phyloP scores from a whole-genome alignment of 1,139 yeast species.

The Debaryomyces udenii region DNA sequence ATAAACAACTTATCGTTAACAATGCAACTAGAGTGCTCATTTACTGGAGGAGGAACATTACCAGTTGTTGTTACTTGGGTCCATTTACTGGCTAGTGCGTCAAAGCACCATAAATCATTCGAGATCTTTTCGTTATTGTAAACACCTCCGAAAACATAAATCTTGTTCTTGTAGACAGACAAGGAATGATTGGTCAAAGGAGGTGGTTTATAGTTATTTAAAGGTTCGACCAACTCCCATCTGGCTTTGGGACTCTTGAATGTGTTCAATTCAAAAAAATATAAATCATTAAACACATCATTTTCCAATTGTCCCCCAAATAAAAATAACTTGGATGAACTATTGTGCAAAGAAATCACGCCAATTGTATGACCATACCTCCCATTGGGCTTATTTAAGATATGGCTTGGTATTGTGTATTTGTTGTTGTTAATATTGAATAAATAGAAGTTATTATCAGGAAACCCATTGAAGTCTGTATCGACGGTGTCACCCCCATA shows the following conservation, averaged over 20 bases:
- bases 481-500: constrained; percentile 97
- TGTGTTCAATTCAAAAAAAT: constrained; percentile 85
- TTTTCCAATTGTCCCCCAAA: constrained; percentile 97
- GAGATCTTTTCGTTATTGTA: constrained; percentile 76
- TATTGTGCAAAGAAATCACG: constrained; percentile 60
- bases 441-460: constrained; percentile 85
- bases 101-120: constrained; percentile 82
- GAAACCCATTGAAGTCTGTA: constrained; percentile 76
- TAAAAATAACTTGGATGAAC: constrained; percentile 74
- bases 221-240: constrained; percentile 76
- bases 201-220: constrained; percentile 67
- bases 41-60: constrained; percentile 79
- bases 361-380: constrained; percentile 89
- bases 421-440: constrained; percentile 87
- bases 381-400: constrained; percentile 84
- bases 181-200: constrained; percentile 92
- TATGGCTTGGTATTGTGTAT: constrained; percentile 88
- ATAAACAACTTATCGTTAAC: constrained; percentile 81
- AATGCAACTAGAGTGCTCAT: constrained; percentile 86
- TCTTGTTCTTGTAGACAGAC: constrained; percentile 74
- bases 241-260: constrained; percentile 80
- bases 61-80: constrained; percentile 54
- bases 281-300: constrained; percentile 80
- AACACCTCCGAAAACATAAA: constrained; percentile 91
- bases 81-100: constrained; percentile 74